Base-by-base conservation (phyloP, 2,329 filamentous ascomycete species). In the Botrytis fragariae region DNA sequence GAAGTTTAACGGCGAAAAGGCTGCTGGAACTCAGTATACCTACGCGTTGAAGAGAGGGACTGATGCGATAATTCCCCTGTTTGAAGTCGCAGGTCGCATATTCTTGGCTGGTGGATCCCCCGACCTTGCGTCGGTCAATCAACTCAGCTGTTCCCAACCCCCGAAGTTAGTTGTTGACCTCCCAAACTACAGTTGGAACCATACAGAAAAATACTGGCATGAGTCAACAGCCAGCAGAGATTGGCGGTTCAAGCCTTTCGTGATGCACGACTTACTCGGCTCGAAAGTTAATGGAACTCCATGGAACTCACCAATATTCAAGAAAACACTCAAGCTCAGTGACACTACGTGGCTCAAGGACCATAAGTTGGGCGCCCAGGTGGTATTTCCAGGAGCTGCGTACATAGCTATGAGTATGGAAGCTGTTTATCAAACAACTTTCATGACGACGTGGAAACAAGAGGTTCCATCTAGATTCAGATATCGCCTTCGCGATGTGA, bases 141-240 rank as follows among this genome's bases (percentile, higher is more conserved):
- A 35, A 6, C 14, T 7, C 82, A 18, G 35, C 60, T 83, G 74
- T 78, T 84, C 73, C 20, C 14, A n/a, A n/a, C n/a, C 57, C 25
- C 57, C 88, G 8, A 76, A n/a, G n/a, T n/a, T n/a, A n/a, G n/a
- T n/a, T n/a, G n/a, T 81, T 0, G 83, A 77, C 37, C 78, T 89
- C 20, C 87, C 87, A 1, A 82, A 83, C 1, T 89, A 89, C 73
- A 81, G 84, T 2, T 89, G 87, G 86, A 86, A 88, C 42, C 87
- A 88, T 73, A 79, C 80, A 29, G 85, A 82, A 48, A 80, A 78
- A 0, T 87, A 87, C 77, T 89, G 87, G 87, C 82, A 86, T 74
- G 87, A 89, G 74, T 85, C 84, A 2, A 83, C 85, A 60, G 78
- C 86, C 3, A 85, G 84, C 37, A 78, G 80, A 25, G 82, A 84